Evolutionary conservation across 108 stramenopile genomes (phyloP).

Genomic region (Conticribra weissflogii): DNA sequence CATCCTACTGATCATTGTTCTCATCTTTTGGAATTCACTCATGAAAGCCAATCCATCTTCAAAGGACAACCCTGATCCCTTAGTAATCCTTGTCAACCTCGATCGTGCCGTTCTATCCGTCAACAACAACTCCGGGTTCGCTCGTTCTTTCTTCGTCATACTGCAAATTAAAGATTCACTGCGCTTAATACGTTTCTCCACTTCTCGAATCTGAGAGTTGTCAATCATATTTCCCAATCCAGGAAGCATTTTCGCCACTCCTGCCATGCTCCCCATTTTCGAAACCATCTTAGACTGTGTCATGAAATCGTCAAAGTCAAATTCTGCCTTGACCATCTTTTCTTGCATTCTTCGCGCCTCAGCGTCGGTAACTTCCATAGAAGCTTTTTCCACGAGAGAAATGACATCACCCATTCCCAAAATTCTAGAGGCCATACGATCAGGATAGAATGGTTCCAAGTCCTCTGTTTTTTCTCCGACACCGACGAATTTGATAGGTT

Average conservation of each 20-base stretch:
- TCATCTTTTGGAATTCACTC: slow-evolving; percentile 94
- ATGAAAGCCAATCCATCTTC: slow-evolving; percentile 83
- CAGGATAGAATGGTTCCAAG: slow-evolving; percentile 96
- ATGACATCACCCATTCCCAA: slow-evolving; percentile 97
- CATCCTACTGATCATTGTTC: slow-evolving; percentile 96
- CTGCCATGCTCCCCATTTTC: slow-evolving; percentile 90
- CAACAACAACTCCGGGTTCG: slow-evolving; percentile 86
- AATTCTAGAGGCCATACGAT: slow-evolving; percentile 95
- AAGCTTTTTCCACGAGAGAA: slow-evolving; percentile 94
- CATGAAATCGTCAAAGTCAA: slow-evolving; percentile 95
- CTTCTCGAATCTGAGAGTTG: slow-evolving; percentile 63
- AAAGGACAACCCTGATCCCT: slow-evolving; percentile 72
- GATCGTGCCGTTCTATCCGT: slow-evolving; percentile 74
- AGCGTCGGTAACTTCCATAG: slow-evolving; percentile 87
- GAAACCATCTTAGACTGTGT: slow-evolving; percentile 83
- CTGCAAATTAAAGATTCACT: slow-evolving; percentile 89
- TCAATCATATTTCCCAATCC: slow-evolving; percentile 86
- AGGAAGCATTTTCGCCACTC: slow-evolving; percentile 95
- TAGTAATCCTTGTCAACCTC: slow-evolving; percentile 82
- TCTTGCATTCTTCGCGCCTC: slow-evolving; percentile 83
- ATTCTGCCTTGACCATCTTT: slow-evolving; percentile 87
- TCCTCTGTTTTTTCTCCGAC: slow-evolving; percentile 91
- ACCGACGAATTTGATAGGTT: slow-evolving; percentile 97
- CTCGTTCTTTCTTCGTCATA: slow-evolving; percentile 92
- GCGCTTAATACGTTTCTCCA: slow-evolving; percentile 76